Conservation (phyloP, 176 grass and related monocot species). For the Areca catechu region DNA sequence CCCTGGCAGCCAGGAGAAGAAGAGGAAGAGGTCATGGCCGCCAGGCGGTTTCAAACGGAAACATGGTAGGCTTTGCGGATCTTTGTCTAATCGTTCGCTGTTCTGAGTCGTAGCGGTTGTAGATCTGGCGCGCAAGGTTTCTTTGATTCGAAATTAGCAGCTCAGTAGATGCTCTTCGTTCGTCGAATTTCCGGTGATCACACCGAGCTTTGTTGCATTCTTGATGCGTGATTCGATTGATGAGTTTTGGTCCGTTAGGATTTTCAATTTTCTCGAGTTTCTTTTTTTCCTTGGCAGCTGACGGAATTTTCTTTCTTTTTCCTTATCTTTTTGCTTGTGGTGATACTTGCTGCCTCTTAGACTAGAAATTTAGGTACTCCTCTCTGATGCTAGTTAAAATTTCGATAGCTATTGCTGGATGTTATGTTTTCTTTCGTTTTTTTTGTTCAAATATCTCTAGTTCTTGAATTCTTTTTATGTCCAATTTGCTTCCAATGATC, state of each 20-base stretch:
- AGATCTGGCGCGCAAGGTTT: slow-evolving; percentile 8
- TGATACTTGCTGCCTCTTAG: slow-evolving; percentile 68
- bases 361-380: slow-evolving; percentile 98
- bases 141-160: neutral
- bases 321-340: slow-evolving; percentile 24
- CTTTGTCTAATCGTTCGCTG: neutral
- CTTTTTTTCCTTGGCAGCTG: slow-evolving; percentile 30
- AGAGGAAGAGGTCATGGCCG: no score
- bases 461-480: neutral
- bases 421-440: neutral
- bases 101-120: neutral
- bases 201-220: neutral
- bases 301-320: slow-evolving; percentile 20
- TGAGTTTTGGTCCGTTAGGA: neutral
- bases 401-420: slow-evolving; percentile 5
- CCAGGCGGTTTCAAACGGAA: neutral
- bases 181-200: slow-evolving; percentile 1
- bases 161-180: no score
- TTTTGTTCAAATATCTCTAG: no score
- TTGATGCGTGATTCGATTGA: slow-evolving; percentile 1
- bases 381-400: neutral
- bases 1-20: no score
- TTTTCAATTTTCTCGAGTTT: slow-evolving; percentile 29
- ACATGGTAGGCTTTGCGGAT: slow-evolving; percentile 28
- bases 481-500: slow-evolving; percentile 17